phyloP scores from a whole-genome alignment of 2,329 filamentous ascomycete species.

The Sporothrix mexicana region DNA sequence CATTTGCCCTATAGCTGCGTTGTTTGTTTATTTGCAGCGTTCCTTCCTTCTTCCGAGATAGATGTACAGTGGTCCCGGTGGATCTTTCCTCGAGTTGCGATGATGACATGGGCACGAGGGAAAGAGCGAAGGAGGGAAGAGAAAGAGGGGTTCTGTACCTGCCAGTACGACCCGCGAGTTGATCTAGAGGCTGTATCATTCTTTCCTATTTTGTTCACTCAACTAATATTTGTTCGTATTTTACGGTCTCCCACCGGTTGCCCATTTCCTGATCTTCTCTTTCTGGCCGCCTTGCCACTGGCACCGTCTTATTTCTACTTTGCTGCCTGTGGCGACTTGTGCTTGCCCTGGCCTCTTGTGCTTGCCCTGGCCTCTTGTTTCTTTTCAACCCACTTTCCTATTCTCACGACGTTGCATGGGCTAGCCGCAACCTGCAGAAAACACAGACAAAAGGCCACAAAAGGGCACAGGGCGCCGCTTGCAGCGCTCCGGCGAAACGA shows the following conservation, averaged over 20 bases:
- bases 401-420: conserved; percentile 23
- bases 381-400: background rate
- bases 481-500: conserved; percentile 9
- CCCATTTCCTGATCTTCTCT: background rate
- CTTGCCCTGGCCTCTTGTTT: background rate
- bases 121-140: background rate
- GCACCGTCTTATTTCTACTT: background rate
- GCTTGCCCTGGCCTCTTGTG: background rate
- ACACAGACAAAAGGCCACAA: background rate
- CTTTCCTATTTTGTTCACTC: background rate
- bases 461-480: background rate
- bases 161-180: background rate
- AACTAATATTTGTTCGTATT: background rate
- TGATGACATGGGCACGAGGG: background rate
- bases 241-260: background rate
- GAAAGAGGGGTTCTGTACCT: background rate
- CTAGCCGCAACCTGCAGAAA: background rate
- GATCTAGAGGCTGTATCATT: background rate
- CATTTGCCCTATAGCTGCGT: background rate
- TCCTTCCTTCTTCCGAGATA: background rate
- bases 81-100: background rate
- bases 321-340: background rate
- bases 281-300: background rate
- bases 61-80: background rate
- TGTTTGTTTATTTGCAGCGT: background rate